Base-by-base conservation (phyloP, 495 filamentous ascomycete species). In the Aeminium ludgeri region DNA sequence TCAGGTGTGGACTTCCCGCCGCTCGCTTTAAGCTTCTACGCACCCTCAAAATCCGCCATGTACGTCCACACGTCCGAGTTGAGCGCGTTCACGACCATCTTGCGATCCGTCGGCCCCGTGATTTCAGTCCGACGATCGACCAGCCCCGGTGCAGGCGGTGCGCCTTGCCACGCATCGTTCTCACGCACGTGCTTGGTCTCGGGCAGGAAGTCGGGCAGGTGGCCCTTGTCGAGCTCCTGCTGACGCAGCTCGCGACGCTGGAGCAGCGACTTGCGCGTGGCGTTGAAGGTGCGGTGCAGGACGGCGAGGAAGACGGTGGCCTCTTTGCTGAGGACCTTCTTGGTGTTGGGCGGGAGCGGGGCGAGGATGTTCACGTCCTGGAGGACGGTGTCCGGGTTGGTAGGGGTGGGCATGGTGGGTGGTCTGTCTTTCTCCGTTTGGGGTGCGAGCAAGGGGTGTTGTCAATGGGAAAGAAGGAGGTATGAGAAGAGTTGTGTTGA, bases 61-160 rank as follows among this genome's bases (percentile, higher is more conserved):
- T 99, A 99, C 20, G 89, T 96, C 84, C 83, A 99, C 15, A 96
- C 91, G 56, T 96, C 74, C 29, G 87, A 78, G 62, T 99, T 99
- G 59, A 99, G 55, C 5, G 89, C 89, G 62, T 99, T 99, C 41
- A 99, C 83, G 30, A 99, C 85, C 89, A 99, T 99, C 74, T 96
- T 99, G 45, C 91, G 72, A 63, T 96, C 89, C 2, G 89, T 96
- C 0, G 89, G 89, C 1, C 89, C 89, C 11, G 89, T 99, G 62
- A 99, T 99, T 70, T 99, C 89, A n/a, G 94, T 86, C 46, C 89
- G 71, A 44, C 89, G 75, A 65, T 99, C 91, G 28, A 95, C 77
- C 30, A 99, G 67, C 32, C 89, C 89, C 0, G 89, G 87, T 7
- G 91, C 89, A 12, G 91, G 89, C 34, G 83, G 77, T 20, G 89